phyloP scores from a whole-genome alignment of 169 alveolate species.

The Plasmodium gallinaceum region DNA sequence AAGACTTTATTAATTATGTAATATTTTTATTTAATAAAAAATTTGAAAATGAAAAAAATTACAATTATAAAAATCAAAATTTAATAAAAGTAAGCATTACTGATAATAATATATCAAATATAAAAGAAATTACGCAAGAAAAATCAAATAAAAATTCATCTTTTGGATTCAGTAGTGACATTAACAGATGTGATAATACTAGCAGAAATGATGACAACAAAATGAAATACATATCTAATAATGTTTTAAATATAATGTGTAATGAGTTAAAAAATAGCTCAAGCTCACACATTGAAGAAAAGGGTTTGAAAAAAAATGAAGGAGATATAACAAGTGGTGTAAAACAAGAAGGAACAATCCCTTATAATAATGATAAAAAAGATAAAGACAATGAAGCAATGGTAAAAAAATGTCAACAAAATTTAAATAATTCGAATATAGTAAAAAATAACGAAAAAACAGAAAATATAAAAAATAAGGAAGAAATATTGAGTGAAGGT shows the following conservation, averaged over 20 bases:
- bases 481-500: not conserved
- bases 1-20: slow-evolving; percentile 50
- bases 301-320: not conserved
- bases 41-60: not conserved
- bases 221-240: not conserved
- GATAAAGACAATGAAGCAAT: not conserved
- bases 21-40: slow-evolving; percentile 36
- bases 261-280: not conserved
- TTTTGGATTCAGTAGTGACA: too few species aligned
- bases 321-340: not conserved
- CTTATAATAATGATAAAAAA: not conserved
- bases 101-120: not conserved
- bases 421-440: not conserved
- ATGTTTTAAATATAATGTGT: not conserved
- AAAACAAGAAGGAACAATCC: not conserved
- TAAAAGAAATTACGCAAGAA: not conserved
- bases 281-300: not conserved
- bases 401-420: not conserved
- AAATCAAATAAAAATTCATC: not conserved
- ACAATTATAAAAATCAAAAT: not conserved
- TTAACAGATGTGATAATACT: not conserved
- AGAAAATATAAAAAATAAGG: not conserved
- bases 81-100: not conserved
- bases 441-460: not conserved
- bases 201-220: not conserved